Conservation (phyloP, 2,329 filamentous ascomycete species). For the Trichoderma atroviride region DNA sequence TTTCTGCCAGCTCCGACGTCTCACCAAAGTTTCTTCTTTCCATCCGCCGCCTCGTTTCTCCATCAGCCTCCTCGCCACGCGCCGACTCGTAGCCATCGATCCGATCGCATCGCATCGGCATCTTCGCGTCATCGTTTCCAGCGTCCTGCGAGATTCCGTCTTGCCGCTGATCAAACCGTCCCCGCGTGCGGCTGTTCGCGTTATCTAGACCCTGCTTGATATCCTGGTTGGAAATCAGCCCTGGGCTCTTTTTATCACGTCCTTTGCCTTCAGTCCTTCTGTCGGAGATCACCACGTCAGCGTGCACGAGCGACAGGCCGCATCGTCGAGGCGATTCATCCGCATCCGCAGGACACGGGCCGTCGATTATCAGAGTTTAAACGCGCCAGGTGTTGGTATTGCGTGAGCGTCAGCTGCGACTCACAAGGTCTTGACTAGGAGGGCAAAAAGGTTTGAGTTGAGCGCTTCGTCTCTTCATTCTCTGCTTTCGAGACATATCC, state of each 20-base stretch:
- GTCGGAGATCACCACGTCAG: neutral
- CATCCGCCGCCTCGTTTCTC: conserved; percentile 1
- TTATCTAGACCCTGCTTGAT: neutral
- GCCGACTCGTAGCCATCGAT: conserved; percentile 20
- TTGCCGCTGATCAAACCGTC: neutral
- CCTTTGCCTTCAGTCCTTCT: neutral
- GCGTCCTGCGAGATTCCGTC: conserved; percentile 13
- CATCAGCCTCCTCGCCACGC: conserved; percentile 18
- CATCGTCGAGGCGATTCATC: conserved; percentile 6
- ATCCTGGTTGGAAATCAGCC: conserved; percentile 3
- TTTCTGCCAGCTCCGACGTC: conserved; percentile 16
- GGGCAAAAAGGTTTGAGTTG: conserved; percentile 41
- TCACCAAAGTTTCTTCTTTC: conserved; percentile 23
- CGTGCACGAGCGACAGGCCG: neutral
- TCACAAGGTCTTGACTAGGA: conserved; percentile 21
- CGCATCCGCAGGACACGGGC: neutral
- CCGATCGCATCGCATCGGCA: conserved; percentile 14
- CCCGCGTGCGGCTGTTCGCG: conserved; percentile 13
- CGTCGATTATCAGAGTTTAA: neutral
- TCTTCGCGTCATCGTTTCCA: neutral
- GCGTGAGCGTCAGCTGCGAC: conserved; percentile 2
- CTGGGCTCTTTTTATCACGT: neutral
- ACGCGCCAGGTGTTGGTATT: conserved; percentile 18
- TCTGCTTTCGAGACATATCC: conserved; percentile 43
- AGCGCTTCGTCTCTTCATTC: conserved; percentile 43